Base-by-base conservation (phyloP, 2,329 filamentous ascomycete species). In the Sporothrix brasiliensis region DNA sequence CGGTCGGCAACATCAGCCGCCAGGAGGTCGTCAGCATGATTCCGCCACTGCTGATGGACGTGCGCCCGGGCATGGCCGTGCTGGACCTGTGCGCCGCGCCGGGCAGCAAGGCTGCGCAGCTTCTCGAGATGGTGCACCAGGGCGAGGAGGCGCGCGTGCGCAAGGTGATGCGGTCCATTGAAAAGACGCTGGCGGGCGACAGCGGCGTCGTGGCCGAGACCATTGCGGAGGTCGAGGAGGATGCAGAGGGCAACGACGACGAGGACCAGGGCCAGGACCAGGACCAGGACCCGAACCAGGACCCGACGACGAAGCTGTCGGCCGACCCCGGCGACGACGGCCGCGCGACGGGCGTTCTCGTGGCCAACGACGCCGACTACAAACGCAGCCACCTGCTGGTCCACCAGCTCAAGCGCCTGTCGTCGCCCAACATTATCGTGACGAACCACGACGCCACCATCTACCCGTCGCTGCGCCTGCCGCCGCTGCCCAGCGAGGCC, bases 1-100 rank as follows among this genome's bases (percentile, higher is more conserved):
- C 92, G 70, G 93, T 98, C 27, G 95, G 95, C 76, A 99, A 98
- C 80, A 98, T 99, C 77, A 97, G 92, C 81, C 89, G 95, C 76
- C 95, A 99, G 81, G 95, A 99, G 82, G 91, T 97, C 58, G 95
- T 99, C 77, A 97, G 93, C 83, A 99, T 99, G 95, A 98, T 99
- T 73, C 95, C 95, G 34, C 95, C 95, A 34, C 86, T 98, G 75
- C 85, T 98, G 76, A 91, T 99, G 84, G 94, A 98, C 77, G 86
- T 98, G 67, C 88, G 89, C 75, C 94, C 95, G 4, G 92, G 94
- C 68, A 97, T 97, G 90, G 91, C 91, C 1, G 94, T 97, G 11
- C 83, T 99, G 75, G 95, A 99, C 80, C 90, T 99, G 83, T 99
- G 95, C 81, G 95, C 95, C 72, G 95, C 95, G 0, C 95, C 95